Evolutionary conservation across 2,329 filamentous ascomycete genomes (phyloP), one percentile per base, ranked within the genome.

Genomic region (Fusarium sulawesiense): DNA sequence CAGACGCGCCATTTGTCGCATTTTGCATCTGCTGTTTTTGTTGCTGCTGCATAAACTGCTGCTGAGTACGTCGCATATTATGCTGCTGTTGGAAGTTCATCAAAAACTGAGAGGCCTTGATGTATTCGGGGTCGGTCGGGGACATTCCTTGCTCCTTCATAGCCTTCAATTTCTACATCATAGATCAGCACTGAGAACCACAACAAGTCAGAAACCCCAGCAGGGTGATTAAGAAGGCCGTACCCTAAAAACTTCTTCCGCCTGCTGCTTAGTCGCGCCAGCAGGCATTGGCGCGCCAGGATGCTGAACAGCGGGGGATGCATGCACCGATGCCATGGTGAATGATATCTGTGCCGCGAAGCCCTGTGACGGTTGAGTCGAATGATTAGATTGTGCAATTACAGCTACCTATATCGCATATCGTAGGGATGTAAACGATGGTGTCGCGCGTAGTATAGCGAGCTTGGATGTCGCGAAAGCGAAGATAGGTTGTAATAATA

Each of bases 81-180:
- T 88, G 87, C 73, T 90, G 87, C 68, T 89, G 88, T 72, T 93
- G 91, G 57, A 97, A 88, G 73, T 86, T 89, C 40, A 88, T 80
- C 67, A 98, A 86, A 65, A 97, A 89, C 66, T 92, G 89, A 56
- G 93, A 91, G 32, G 90, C 88, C 81, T 96, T 97, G 76, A 95
- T 87, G 76, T 91, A 94, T 78, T 98, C 94, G 47, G 95, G 95
- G 76, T 98, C 94, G 60, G 87, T 91, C 60, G 90, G 87, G 42
- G 93, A 89, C 25, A 97, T 91, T 73, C 94, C 94, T 75, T 91
- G 87, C 59, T 92, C 88, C 81, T 95, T 96, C 92, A 98, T 94
- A 79, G 93, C 89, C 77, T 92, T 91, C 72, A 92, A 96, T 87
- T 93, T 94, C 94, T 98, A 76, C 48, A 57, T 27, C 14, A 54